These are phyloP conservation scores for Quercus wislizeni DNA, from an alignment of 306 rosid species.

Conservation along the genomic window DNA sequence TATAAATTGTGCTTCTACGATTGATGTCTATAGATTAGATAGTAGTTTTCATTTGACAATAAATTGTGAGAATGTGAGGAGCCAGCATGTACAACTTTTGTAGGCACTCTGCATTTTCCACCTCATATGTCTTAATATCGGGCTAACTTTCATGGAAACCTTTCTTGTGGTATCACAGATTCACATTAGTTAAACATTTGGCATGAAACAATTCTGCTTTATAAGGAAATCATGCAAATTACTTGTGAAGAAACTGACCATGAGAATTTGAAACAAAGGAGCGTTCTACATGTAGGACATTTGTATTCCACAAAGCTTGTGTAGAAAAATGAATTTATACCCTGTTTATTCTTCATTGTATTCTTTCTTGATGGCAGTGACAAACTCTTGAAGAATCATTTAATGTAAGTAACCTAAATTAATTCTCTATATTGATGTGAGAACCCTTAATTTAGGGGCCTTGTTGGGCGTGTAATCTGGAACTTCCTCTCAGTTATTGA, in stretches of 20 bases:
- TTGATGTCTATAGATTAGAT: neutral
- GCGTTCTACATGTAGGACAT: neutral
- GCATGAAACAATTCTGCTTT: neutral
- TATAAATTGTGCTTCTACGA: neutral
- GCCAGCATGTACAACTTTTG: neutral
- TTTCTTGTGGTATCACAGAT: too few species aligned
- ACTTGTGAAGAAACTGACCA: neutral
- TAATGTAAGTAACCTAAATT: neutral
- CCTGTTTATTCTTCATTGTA: neutral
- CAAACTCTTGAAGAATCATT: neutral
- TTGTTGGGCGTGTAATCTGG: too few species aligned
- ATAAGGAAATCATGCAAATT: neutral
- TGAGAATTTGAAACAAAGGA: neutral
- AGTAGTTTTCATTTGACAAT: neutral
- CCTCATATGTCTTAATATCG: too few species aligned
- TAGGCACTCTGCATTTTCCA: too few species aligned
- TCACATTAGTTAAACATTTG: neutral
- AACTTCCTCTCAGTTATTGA: too few species aligned
- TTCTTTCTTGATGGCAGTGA: neutral
- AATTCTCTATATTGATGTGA: too few species aligned
- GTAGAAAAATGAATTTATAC: neutral
- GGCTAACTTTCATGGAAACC: too few species aligned
- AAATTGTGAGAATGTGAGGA: neutral
- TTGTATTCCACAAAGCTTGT: neutral
- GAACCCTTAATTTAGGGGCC: too few species aligned